Evolutionary conservation across 148 eudicot species (phyloP), one percentile per base, ranked within the genome.

Genomic region (Limonium bicolor): DNA sequence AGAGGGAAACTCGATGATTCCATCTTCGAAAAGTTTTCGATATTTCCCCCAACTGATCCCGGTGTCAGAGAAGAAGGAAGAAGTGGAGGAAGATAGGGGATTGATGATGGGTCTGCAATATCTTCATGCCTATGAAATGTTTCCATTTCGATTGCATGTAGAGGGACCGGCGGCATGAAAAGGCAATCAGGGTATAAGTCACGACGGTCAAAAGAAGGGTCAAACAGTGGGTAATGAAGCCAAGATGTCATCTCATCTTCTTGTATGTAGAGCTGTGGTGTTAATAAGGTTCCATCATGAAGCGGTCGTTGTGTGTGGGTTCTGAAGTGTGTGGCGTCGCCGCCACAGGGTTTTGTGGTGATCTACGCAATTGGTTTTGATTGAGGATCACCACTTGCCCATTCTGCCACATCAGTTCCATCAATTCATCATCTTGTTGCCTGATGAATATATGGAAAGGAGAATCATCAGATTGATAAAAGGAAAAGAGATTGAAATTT

Each of bases 241-340:
- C 46, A 41, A 10, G 46, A 41, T 16, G 25, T 22, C 46, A 41
- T 41, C 46, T 41, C 46, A 4, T 41, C 46, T 12, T 41, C 46
- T 22, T 41, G 27, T 29, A 41, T 41, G 17, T 21, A 41, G 17
- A 41, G 17, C 13, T 23, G 46, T 12, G 15, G 5, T 7, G 15
- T 41, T 12, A n/a, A n/a, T n/a, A n/a, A n/a, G n/a, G n/a, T n/a
- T n/a, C n/a, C n/a, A n/a, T n/a, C n/a, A n/a, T n/a, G 46, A 40
- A 21, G 20, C 44, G 44, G 25, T 40, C 13, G 25, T 21, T 7
- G 44, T n/a, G 44, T 4, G 44, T 24, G 2, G 44, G 44, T 20
- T 6, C 18, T 5, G 43, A 4, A 22, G 12, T 1, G 14, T 23
- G 1, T 15, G 23, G 11, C 8, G 12, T 11, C 12, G 22, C 5